These are phyloP conservation scores for Mallotus nudiflorus DNA, from an alignment of 345 rosid genomes.

Conservation along the genomic window DNA sequence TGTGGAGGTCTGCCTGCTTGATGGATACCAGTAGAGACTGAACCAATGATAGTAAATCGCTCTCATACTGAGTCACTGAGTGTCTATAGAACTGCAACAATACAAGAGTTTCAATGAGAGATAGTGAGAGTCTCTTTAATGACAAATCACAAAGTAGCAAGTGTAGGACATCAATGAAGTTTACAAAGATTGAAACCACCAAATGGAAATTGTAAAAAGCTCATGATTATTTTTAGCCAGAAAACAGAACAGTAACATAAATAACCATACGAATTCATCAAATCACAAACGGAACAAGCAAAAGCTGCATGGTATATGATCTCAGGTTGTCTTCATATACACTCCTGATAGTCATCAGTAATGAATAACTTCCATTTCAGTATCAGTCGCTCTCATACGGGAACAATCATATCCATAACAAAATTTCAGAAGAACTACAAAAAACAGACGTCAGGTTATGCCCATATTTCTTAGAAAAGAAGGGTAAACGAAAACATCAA, in stretches of 20 bases:
- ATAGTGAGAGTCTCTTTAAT: background rate
- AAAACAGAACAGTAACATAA: background rate
- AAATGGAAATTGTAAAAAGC: background rate
- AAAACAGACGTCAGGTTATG: background rate
- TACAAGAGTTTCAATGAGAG: background rate
- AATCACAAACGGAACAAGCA: background rate
- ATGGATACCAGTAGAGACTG: constrained; percentile 60
- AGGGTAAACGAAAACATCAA: background rate
- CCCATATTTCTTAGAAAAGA: background rate
- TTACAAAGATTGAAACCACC: background rate
- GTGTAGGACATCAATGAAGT: background rate
- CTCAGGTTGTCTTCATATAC: background rate
- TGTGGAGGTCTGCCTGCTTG: constrained; percentile 55
- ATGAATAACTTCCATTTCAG: background rate
- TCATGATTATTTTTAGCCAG: background rate
- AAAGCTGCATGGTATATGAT: background rate
- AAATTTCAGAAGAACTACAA: background rate
- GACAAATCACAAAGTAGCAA: background rate
- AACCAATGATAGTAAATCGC: constrained; percentile 58
- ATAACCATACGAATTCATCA: background rate
- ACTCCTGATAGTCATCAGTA: background rate
- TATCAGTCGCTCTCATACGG: background rate
- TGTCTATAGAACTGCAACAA: constrained; percentile 55
- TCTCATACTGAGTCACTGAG: constrained; percentile 55
- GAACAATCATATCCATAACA: background rate